Percentiles rank a stretch among this genome's conserved stretches.
Conservation (phyloP, 2,329 filamentous ascomycete genomes). For the Triangularia setosa region DNA sequence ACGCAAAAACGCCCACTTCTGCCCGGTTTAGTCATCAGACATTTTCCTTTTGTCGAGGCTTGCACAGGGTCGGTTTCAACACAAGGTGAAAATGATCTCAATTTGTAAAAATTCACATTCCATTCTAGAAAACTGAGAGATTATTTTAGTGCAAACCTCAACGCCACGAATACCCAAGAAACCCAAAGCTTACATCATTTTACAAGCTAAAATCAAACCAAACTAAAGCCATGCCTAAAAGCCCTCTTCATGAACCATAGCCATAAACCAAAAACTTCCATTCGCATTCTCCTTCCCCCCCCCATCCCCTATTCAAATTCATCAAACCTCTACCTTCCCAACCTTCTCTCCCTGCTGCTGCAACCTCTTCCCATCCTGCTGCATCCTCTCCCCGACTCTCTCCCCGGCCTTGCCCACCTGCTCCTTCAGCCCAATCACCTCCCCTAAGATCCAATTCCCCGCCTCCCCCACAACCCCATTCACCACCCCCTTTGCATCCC, state of each 20-base stretch:
- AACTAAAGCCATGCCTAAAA: no score
- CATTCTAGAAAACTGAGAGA: not conserved
- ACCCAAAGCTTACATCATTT: conserved; percentile 25
- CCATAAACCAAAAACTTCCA: no score
- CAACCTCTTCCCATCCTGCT: not conserved
- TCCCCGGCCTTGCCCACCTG: not conserved
- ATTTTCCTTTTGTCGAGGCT: no score
- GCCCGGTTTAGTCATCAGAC: no score
- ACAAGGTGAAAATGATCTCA: no score
- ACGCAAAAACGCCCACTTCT: no score
- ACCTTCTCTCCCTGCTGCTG: not conserved
- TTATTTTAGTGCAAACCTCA: not conserved
- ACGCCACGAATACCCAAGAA: conserved; percentile 26
- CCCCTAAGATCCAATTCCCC: not conserved
- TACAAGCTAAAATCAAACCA: conserved; percentile 28
- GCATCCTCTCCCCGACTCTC: not conserved
- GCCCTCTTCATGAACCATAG: conserved; percentile 37
- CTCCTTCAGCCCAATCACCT: not conserved
- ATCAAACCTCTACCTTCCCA: not conserved
- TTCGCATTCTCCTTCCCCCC: not conserved
- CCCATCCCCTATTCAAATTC: no score
- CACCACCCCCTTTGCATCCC: not conserved
- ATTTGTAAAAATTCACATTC: not conserved
- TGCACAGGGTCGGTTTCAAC: no score
- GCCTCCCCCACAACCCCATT: not conserved